Evolutionary conservation across 768 basidiomycete genomes (phyloP), one percentile per base, ranked within the genome.

Genomic region (Phaeotremella fagi): DNA sequence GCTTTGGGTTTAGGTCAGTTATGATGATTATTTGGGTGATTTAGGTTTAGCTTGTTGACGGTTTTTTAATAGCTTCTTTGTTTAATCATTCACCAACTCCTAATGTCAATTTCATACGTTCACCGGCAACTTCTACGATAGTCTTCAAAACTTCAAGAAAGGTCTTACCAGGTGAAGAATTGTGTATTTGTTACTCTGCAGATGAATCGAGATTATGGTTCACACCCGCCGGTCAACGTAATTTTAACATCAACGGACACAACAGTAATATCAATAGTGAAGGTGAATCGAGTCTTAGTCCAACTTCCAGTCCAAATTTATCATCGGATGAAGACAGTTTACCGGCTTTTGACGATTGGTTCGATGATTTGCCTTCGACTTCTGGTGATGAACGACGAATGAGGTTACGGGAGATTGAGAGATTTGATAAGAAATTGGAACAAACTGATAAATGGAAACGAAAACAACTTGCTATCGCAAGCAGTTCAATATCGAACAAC

Each of bases 171-270:
- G 64, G 59, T 16, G 70, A 72, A 45, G 70, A 74, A 45, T 56
- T 74, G 1, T 68, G 61, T 43, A 74, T 74, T 27, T 72, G 72
- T 44, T 74, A 74, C 38, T 57, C 61, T 4, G 70, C 68, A 3
- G 70, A 74, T 35, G 72, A 74, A 42, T 57, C 56, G 14, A 74
- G 72, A 51, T 49, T 74, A 22, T 74, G 72, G 72, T 74, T 74
- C 45, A 60, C 57, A 14, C 61, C 64, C 11, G 36, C 45, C 28
- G 55, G 27, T 50, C 38, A 9, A 22, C 31, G 31, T 33, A 7
- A 16, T 16, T 16, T 14, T 9, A 41, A 9, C 9, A 7, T 22
- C 38, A 41, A 9, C 9, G 38, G 18, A 41, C 38, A 41, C 9
- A 18, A 22, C 22, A 12, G 6, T 41, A n/a, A n/a, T n/a, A n/a